Conservation (phyloP, 1,284 basidiomycete species). For the Phellopilus nigrolimitatus region DNA sequence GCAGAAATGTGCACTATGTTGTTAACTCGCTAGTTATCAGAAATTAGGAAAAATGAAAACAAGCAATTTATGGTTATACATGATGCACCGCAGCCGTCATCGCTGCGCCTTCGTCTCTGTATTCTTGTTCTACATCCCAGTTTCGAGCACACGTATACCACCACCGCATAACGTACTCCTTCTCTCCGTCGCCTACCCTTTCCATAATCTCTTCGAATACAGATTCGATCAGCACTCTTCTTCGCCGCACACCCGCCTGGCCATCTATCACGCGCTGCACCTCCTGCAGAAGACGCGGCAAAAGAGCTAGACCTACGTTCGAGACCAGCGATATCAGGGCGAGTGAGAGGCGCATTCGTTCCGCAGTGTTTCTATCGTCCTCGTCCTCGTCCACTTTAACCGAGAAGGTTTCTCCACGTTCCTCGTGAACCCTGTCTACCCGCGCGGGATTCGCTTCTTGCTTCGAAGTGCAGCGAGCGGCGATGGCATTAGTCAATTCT, state of each 20-base stretch:
- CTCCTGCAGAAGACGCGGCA: conserved; percentile 48
- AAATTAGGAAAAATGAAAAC: no score
- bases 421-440: background rate
- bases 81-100: no score
- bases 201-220: conserved; percentile 57
- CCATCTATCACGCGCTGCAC: conserved; percentile 35
- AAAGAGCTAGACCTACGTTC: conserved; percentile 48
- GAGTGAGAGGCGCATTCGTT: conserved; percentile 49
- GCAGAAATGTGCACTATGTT: no score
- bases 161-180: conserved; percentile 59
- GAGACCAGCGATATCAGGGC: conserved; percentile 56
- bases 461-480: conserved; percentile 16
- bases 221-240: conserved; percentile 48
- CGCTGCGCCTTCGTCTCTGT: no score
- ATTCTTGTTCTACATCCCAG: conserved; percentile 9
- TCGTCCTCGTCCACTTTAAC: conserved; percentile 26
- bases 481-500: conserved; percentile 42
- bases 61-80: no score
- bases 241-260: conserved; percentile 26
- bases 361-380: conserved; percentile 21
- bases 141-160: conserved; percentile 43
- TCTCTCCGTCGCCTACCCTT: conserved; percentile 61
- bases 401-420: no score
- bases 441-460: background rate
- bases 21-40: no score